These are phyloP conservation scores for Russula sp. DNA, from an alignment of 768 basidiomycete genomes.

Conservation along the genomic window DNA sequence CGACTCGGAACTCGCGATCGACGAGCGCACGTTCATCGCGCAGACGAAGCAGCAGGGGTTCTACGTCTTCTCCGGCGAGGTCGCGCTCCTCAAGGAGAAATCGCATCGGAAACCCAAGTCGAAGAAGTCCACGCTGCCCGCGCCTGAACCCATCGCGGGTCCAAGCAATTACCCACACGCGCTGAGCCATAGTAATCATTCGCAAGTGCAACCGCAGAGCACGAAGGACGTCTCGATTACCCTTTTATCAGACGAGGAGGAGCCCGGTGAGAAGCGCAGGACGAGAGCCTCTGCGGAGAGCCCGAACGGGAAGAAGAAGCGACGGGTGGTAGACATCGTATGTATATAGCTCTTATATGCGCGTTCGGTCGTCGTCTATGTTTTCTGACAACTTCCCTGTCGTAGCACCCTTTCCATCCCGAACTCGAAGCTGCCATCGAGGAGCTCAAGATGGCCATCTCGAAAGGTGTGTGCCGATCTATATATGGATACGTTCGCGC, in stretches of 20 bases:
- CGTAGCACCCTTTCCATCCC: slow-evolving; percentile 61
- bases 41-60: slow-evolving; percentile 91
- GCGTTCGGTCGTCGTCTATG: not conserved
- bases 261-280: slow-evolving; percentile 19
- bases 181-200: slow-evolving; percentile 5
- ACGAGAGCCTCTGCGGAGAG: slow-evolving; percentile 9
- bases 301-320: slow-evolving; percentile 53
- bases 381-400: not conserved
- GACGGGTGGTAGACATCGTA: slow-evolving; percentile 64
- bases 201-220: slow-evolving; percentile 31
- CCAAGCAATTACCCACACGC: slow-evolving; percentile 20
- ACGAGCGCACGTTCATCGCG: slow-evolving; percentile 86
- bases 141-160: slow-evolving; percentile 22
- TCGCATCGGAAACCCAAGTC: slow-evolving; percentile 21
- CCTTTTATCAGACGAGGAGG: slow-evolving; percentile 38
- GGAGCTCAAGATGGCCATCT: slow-evolving; percentile 53
- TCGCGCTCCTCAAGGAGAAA: slow-evolving; percentile 80
- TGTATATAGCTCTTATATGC: slow-evolving; percentile 22
- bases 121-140: slow-evolving; percentile 19
- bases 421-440: slow-evolving; percentile 59
- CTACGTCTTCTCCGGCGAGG: slow-evolving; percentile 85
- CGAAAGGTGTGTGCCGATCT: slow-evolving; percentile 40
- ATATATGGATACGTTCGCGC: not conserved
- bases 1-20: slow-evolving; percentile 87
- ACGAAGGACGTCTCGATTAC: slow-evolving; percentile 48